A percentile compares a stretch with the other conserved stretches of the same genome.
Evolutionary conservation across 2,329 filamentous ascomycete species (phyloP).

Genomic region (Fusarium nodosum): DNA sequence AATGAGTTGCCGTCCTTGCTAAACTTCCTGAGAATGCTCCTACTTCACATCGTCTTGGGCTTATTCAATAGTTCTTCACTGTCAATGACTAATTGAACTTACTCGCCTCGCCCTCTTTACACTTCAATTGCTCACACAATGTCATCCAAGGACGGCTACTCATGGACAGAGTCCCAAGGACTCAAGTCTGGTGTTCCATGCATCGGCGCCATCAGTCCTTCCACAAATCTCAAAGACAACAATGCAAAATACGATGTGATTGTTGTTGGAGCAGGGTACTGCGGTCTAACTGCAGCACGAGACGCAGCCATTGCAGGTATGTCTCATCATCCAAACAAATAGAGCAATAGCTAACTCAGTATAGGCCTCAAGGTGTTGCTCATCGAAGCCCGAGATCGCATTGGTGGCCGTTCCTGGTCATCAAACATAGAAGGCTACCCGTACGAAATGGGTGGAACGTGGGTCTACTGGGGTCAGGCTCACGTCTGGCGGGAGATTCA

Average conservation of each 20-base stretch:
- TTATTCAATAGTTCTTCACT: not conserved
- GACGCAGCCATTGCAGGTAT: constrained; percentile 50
- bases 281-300: constrained; percentile 50
- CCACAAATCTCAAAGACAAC: constrained; percentile 36
- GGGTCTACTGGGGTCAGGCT: constrained; percentile 62
- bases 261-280: constrained; percentile 52
- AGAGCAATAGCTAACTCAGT: rapidly evolving
- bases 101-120: not conserved
- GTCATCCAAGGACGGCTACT: constrained; percentile 52
- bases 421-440: constrained; percentile 59
- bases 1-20: constrained; percentile 27
- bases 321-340: not conserved
- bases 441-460: constrained; percentile 65
- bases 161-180: constrained; percentile 50
- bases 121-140: constrained; percentile 10
- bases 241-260: constrained; percentile 47
- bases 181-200: constrained; percentile 51
- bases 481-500: constrained; percentile 61
- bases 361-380: constrained; percentile 58
- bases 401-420: constrained; percentile 63
- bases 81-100: not conserved
- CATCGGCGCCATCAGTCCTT: constrained; percentile 51
- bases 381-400: constrained; percentile 62
- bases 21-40: not conserved
- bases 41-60: not conserved